Evolutionary conservation across 768 basidiomycete genomes (phyloP), one percentile per base, ranked within the genome.

Genomic region (Pleurotus ostreatus): DNA sequence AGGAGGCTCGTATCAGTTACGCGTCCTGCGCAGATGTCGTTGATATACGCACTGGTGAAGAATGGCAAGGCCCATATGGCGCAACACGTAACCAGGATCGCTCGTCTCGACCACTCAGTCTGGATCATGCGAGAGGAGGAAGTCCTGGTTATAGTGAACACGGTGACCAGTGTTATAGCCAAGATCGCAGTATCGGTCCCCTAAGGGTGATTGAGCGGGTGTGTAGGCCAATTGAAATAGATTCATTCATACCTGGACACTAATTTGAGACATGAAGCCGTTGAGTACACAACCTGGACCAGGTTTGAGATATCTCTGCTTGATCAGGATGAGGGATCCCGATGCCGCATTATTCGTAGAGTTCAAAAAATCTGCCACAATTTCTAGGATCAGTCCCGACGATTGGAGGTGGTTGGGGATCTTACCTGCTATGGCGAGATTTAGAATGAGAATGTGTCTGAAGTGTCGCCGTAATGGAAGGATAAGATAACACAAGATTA

Each of bases 361-460:
- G 39, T 53, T 53, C 22, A 53, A 5, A 22, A 53, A 53, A 15
- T 53, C 51, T 53, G 25, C 25, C 26, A 9, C 25, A 23, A 11
- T 16, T 5, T 8, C 18, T 1, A 18, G 41, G 37, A n/a, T 41
- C 7, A 38, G 15, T n/a, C 53, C 56, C 12, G 56, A 59, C 13
- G 26, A 15, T 5, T 43, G 41, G n/a, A 26, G 34, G 16, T 11
- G 38, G n/a, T 61, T 16, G 16, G 51, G 23, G n/a, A 34, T 25
- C 55, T 46, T 30, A 62, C 61, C 59, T 38, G 61, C 49, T 12
- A 56, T 40, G 1, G 54, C 59, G 12, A 62, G 57, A 22, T 62
- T 62, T 9, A 62, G n/a, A 43, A 62, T 62, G n/a, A 62, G 47
- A 13, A 58, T 38, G 43, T 62, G 61, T 16, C 61, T 39, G 26